Evolutionary conservation across 2,329 filamentous ascomycete species (phyloP), one percentile per base, ranked within the genome.

Genomic region (Metarhizium sp.): DNA sequence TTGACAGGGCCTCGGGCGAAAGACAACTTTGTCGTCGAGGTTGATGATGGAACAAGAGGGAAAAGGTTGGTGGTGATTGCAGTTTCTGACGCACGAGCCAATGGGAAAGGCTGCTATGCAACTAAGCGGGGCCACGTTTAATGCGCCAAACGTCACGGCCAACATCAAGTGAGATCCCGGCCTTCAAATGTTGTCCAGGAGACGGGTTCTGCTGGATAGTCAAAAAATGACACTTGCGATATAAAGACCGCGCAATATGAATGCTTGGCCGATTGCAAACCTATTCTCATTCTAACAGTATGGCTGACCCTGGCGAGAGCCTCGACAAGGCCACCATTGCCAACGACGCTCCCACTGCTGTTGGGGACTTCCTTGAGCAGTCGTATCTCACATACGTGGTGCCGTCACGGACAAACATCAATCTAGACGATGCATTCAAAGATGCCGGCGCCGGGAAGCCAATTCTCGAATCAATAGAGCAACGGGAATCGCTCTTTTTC

Each of bases 401-500:
- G 51, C 84, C 84, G 10, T 71, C 77, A 51, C 70, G 77, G 20
- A 84, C 82, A 55, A 65, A 79, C 42, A 72, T 84, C 54, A 69
- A 78, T 45, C 73, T 84, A 40, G 78, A 83, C 56, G 72, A 80
- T 29, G 71, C 71, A 2, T 75, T 85, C 55, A 71, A 69, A 53
- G 67, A 72, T 47, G 68, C 69, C 4, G 69, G 72, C 11, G 72
- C 70, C 60, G 75, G 71, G 54, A 71, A 73, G 59, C 73, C 72
- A 61, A 71, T 75, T 58, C 75, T 86, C 46, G 77, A 82, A 52
- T 78, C 78, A 18, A 77, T 90, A 63, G 72, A 80, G 47, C 79
- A 82, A 62, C 78, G 87, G 60, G 78, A 86, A 43, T 77, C 78
- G 54, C 73, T 92, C 43, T 87, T 88, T 66, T 90, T 91, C 65